phyloP scores from a whole-genome alignment of 495 filamentous ascomycete species.

The Haplographium delicatum region DNA sequence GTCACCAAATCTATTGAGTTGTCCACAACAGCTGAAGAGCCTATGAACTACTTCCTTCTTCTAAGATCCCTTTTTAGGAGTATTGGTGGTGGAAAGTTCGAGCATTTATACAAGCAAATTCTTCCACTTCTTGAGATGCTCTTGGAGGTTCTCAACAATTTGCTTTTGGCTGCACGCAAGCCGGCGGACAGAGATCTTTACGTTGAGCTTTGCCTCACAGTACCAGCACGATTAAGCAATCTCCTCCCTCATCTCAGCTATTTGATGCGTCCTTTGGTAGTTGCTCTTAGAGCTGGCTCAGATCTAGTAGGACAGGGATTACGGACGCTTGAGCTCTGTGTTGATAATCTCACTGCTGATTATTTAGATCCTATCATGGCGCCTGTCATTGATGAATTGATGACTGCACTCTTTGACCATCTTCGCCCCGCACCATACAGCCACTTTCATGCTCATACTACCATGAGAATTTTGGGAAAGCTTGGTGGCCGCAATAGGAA shows the following conservation, averaged over 20 bases:
- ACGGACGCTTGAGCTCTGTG: slow-evolving; percentile 90
- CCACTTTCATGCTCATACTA: slow-evolving; percentile 95
- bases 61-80: slow-evolving; percentile 89
- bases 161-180: slow-evolving; percentile 83
- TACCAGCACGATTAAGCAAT: slow-evolving; percentile 91
- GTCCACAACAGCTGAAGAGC: slow-evolving; percentile 90
- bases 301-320: slow-evolving; percentile 94
- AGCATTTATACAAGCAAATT: slow-evolving; percentile 97
- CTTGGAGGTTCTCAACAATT: slow-evolving; percentile 91
- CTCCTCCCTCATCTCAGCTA: slow-evolving; percentile 95
- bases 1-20: slow-evolving; percentile 94
- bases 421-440: slow-evolving; percentile 87
- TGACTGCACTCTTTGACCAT: slow-evolving; percentile 95
- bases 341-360: slow-evolving; percentile 96
- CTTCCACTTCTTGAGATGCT: slow-evolving; percentile 94
- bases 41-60: slow-evolving; percentile 97
- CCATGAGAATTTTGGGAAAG: slow-evolving; percentile 97
- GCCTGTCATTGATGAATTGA: slow-evolving; percentile 95
- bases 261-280: slow-evolving; percentile 93
- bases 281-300: slow-evolving; percentile 83
- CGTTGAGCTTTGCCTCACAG: slow-evolving; percentile 92
- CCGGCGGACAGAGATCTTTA: slow-evolving; percentile 90
- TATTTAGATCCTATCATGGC: slow-evolving; percentile 99
- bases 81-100: slow-evolving; percentile 95
- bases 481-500: slow-evolving; percentile 91